A percentile compares a stretch with the other conserved stretches of the same genome.
Conservation (phyloP, 2,329 filamentous ascomycete species). For the Ascochyta fabae region DNA sequence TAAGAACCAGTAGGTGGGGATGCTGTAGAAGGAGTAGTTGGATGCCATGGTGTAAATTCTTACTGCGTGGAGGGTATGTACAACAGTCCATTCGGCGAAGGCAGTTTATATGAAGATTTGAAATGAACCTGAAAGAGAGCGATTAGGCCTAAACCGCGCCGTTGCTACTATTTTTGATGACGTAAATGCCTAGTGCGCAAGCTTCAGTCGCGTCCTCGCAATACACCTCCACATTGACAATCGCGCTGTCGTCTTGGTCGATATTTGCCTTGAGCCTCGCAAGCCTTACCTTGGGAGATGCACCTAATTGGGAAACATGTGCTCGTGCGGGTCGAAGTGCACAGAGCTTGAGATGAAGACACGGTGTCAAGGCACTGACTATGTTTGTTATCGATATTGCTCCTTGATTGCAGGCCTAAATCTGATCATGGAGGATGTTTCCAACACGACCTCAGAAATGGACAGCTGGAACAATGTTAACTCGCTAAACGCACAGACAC, state of each 20-base stretch:
- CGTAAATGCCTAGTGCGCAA: background rate
- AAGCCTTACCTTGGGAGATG: background rate
- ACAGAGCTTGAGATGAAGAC: background rate
- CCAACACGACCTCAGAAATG: background rate
- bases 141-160: no score
- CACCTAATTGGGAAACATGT: background rate
- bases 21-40: conserved; percentile 37
- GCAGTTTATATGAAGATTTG: no score
- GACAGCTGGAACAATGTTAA: no score
- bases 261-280: background rate
- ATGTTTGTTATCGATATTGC: background rate
- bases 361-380: background rate
- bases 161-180: no score
- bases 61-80: background rate
- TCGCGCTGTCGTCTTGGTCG: background rate
- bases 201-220: background rate
- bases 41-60: conserved; percentile 18
- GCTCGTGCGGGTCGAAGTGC: background rate
- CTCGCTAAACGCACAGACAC: no score
- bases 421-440: background rate
- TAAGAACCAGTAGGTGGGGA: conserved; percentile 35
- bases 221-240: background rate
- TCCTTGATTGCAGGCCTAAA: background rate
- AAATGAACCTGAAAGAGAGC: no score
- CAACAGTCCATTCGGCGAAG: no score